phyloP scores from a whole-genome alignment of 345 rosid genomes.

The Syzygium jambos region DNA sequence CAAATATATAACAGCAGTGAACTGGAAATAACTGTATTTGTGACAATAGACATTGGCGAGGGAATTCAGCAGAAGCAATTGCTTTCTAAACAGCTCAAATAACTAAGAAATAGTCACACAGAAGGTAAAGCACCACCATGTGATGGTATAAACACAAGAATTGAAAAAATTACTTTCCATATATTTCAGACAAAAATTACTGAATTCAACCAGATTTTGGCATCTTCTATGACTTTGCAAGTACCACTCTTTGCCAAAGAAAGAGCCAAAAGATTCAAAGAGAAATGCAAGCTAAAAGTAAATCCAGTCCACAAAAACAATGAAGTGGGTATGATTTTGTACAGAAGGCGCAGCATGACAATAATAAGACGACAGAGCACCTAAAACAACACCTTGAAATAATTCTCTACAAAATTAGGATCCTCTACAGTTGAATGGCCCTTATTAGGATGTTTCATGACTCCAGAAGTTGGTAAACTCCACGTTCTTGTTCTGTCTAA shows the following conservation, averaged over 20 bases:
- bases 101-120: background rate
- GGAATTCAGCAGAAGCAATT: background rate
- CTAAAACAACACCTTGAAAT: constrained; percentile 60
- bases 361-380: background rate
- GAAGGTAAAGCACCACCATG: background rate
- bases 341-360: background rate
- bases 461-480: constrained; percentile 17
- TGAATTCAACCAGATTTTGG: background rate
- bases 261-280: background rate
- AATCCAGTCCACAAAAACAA: background rate
- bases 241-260: background rate
- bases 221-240: background rate
- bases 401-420: constrained; percentile 88
- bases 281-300: background rate
- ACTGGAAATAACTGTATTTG: background rate
- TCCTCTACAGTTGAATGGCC: constrained; percentile 68
- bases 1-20: background rate
- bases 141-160: background rate
- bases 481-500: constrained; percentile 13
- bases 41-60: background rate
- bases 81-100: background rate
- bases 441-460: constrained; percentile 28
- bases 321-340: background rate
- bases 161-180: background rate
- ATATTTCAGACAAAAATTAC: background rate